Percentiles rank a stretch among this genome's conserved stretches.
phyloP scores from a whole-genome alignment of 106 monocot species.

The Dioscorea alata region DNA sequence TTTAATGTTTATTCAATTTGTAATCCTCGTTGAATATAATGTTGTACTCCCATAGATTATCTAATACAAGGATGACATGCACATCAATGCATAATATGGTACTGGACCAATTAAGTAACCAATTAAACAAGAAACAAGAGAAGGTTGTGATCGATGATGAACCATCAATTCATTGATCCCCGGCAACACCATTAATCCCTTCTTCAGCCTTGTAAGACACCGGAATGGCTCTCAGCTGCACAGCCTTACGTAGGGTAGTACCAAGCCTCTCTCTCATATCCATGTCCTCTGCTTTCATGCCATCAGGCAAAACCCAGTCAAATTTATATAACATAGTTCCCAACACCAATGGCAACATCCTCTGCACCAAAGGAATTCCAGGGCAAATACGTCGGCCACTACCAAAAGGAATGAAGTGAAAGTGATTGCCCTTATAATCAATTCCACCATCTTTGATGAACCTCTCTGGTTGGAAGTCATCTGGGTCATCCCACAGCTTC shows the following conservation, averaged over 20 bases:
- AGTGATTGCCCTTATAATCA: conserved; percentile 14
- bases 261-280: conserved; percentile 7
- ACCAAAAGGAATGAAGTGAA: conserved; percentile 7
- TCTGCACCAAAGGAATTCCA: background rate
- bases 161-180: no score
- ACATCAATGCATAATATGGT: no score
- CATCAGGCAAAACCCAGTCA: background rate
- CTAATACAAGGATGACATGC: no score
- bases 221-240: background rate
- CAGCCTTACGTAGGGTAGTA: background rate
- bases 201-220: no score
- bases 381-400: background rate
- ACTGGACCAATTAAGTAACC: no score
- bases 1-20: no score
- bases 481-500: conserved; percentile 2
- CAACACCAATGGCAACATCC: background rate
- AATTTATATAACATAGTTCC: background rate
- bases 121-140: no score
- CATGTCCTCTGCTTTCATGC: background rate
- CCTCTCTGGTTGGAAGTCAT: conserved; percentile 20
- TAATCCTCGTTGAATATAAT: no score
- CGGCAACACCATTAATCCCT: no score
- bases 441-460: background rate
- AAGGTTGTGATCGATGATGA: no score
- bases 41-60: no score